Evolutionary conservation across 192 early-diverging fungal genomes (phyloP).

Genomic region (Umbelopsis sp.): DNA sequence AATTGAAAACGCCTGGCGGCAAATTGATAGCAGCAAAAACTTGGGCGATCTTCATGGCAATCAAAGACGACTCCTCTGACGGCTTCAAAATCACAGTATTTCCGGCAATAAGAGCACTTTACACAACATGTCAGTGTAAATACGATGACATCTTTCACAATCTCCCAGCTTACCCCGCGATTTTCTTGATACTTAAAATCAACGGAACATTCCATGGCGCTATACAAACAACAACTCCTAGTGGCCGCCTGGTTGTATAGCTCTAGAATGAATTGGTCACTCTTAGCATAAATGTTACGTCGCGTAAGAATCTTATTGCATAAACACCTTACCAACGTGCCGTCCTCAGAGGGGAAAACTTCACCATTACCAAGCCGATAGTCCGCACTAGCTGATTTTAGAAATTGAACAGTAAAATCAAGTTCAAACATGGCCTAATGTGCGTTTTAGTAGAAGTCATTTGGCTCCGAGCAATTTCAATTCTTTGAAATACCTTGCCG

Average conservation of each 20-base stretch:
- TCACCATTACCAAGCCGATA: conserved; percentile 4
- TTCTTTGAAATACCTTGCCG: background rate
- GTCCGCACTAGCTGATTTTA: conserved; percentile 17
- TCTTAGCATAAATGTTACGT: background rate
- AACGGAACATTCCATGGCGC: background rate
- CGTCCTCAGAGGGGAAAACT: conserved; percentile 9
- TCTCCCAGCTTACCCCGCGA: background rate
- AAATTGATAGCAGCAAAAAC: background rate
- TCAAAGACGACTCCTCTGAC: conserved; percentile 11
- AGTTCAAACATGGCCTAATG: conserved; percentile 8
- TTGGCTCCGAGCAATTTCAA: background rate
- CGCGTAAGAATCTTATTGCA: too few species aligned
- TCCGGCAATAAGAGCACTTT: conserved; percentile 8
- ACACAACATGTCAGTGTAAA: background rate
- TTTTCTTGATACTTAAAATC: background rate
- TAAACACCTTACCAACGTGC: background rate
- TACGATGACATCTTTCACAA: background rate
- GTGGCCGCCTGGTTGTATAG: background rate
- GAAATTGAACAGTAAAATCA: background rate
- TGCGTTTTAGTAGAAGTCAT: background rate
- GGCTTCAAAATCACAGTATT: conserved; percentile 3
- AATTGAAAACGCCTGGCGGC: background rate
- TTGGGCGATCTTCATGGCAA: background rate
- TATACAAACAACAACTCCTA: conserved; percentile 7
- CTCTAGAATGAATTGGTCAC: background rate